These are phyloP conservation scores for Corylus heterophylla DNA, from an alignment of 306 rosid species.

Conservation along the genomic window DNA sequence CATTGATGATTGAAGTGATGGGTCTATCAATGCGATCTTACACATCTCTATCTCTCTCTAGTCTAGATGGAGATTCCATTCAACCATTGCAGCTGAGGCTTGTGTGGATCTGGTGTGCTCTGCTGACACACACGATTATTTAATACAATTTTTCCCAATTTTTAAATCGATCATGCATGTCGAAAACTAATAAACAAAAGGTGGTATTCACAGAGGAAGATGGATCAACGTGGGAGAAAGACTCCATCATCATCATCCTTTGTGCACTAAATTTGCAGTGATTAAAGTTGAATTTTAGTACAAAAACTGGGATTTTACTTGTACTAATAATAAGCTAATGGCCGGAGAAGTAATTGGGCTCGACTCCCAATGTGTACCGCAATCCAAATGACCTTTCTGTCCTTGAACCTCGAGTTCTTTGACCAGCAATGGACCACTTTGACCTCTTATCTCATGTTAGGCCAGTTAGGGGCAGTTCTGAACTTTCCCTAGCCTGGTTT, in stretches of 20 bases:
- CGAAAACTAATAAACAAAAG: slow-evolving; percentile 19
- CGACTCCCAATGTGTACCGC: slow-evolving; percentile 23
- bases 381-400: slow-evolving; percentile 33
- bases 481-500: not conserved
- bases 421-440: slow-evolving; percentile 58
- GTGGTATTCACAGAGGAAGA: not conserved
- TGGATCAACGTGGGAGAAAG: slow-evolving; percentile 31
- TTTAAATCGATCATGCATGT: slow-evolving; percentile 29
- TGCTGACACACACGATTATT: slow-evolving; percentile 47
- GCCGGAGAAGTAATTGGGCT: slow-evolving; percentile 37
- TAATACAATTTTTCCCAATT: slow-evolving; percentile 29
- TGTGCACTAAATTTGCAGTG: slow-evolving; percentile 6
- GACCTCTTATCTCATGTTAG: slow-evolving; percentile 21
- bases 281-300: not conserved
- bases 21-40: slow-evolving; percentile 43
- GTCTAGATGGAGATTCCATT: slow-evolving; percentile 38
- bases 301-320: not conserved
- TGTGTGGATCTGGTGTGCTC: slow-evolving; percentile 42
- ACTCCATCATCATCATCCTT: slow-evolving; percentile 24
- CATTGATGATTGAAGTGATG: slow-evolving; percentile 27
- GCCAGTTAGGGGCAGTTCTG: slow-evolving; percentile 22
- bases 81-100: slow-evolving; percentile 42
- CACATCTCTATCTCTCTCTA: not conserved
- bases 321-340: slow-evolving; percentile 23
- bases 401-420: slow-evolving; percentile 38